Conservation (phyloP, 1,284 basidiomycete genomes). For the Termitomyces sp. region DNA sequence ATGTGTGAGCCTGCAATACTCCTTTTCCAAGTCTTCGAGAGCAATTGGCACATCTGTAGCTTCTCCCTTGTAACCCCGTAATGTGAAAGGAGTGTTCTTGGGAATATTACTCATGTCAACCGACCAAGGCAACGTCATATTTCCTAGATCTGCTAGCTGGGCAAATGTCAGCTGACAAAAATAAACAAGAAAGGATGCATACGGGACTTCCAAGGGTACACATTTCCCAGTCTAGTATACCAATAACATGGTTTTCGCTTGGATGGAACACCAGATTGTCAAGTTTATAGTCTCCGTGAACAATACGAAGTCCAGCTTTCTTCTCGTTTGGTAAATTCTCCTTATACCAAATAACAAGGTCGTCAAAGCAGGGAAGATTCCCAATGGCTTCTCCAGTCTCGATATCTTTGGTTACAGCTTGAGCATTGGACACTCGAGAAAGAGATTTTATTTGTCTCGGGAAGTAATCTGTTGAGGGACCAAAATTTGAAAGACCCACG, state of each 20-base stretch:
- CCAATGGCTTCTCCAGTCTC: slow-evolving; percentile 58
- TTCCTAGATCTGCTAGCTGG: slow-evolving; percentile 88
- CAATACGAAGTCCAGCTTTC: slow-evolving; percentile 70
- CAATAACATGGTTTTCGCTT: slow-evolving; percentile 87
- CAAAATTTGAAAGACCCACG: slow-evolving; percentile 76
- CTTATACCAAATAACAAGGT: slow-evolving; percentile 76
- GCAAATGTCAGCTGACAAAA: not conserved
- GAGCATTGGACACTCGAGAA: slow-evolving; percentile 66
- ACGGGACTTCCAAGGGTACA: slow-evolving; percentile 88
- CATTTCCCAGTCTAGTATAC: slow-evolving; percentile 95
- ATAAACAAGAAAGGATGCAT: slow-evolving; percentile 18
- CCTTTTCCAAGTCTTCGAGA: slow-evolving; percentile 70
- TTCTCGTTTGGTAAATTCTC: slow-evolving; percentile 69
- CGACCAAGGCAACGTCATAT: slow-evolving; percentile 83
- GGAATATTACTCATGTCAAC: slow-evolving; percentile 47
- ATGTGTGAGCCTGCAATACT: slow-evolving; percentile 62
- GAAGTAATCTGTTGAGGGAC: slow-evolving; percentile 79
- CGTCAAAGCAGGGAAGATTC: slow-evolving; percentile 67
- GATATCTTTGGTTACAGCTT: slow-evolving; percentile 63
- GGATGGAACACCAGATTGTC: slow-evolving; percentile 96
- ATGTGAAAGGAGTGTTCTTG: slow-evolving; percentile 17
- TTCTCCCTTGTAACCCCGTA: slow-evolving; percentile 62
- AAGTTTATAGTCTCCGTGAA: slow-evolving; percentile 96
- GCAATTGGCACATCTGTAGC: slow-evolving; percentile 55
- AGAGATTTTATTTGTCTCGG: slow-evolving; percentile 89